Evolutionary conservation across 176 grass and related monocot species (phyloP), one percentile per base, ranked within the genome.

Genomic region (Oryza meyeriana): DNA sequence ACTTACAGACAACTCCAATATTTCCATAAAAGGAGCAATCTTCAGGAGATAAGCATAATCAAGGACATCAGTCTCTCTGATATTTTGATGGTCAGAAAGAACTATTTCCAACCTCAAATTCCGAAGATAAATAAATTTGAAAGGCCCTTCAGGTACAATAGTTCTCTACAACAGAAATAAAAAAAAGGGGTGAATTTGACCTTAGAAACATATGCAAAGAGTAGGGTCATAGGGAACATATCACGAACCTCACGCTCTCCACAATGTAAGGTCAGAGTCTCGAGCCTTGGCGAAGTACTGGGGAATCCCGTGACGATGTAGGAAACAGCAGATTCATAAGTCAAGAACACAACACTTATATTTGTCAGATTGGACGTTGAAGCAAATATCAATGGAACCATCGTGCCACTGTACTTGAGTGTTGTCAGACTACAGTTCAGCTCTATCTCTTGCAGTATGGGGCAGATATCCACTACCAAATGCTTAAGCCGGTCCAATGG

Each of bases 401-500:
- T 50, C 17, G 4, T 20, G 35, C 39, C 74, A 40, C 35, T 77
- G 57, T 64, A 76, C 75, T 77, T 17, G 4, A 64, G 36, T 30
- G 16, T 30, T 61, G 14, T 44, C 44, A 36, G 75, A 40, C 75
- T 22, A 42, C 75, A 78, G 1, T 78, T 78, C 16, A 78, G 14
- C 8, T 64, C 58, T 42, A 64, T 64, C 59, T 64, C 58, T 44
- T 78, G 5, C 39, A 42, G 75, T 1, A 11, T 7, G 0, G 25
- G 59, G 59, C 58, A 78, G 4, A 3, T 42, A 29, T 42, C 25
- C 75, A 78, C 59, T 6, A 44, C 4, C 58, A 78, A 64, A 64
- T 78, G 75, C 36, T 78, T 78, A 20, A 78, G 17, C 4, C 30
- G 59, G 14, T 40, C 29, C 75, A 64, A 64, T 30, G 75, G 75